These are phyloP conservation scores for Cordyceps cateniannulata DNA, from an alignment of 2,329 filamentous ascomycete species.

Conservation along the genomic window DNA sequence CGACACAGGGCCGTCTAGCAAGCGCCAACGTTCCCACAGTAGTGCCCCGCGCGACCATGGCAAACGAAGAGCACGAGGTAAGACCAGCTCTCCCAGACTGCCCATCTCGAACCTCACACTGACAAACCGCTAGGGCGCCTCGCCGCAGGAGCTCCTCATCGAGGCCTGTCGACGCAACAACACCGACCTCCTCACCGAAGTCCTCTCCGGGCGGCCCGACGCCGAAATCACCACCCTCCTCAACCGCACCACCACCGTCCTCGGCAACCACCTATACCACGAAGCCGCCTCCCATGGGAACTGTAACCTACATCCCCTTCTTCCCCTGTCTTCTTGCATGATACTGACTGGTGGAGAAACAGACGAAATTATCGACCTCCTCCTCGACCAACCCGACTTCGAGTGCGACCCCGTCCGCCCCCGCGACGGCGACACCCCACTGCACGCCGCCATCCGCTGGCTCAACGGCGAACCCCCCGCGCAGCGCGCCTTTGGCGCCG, in stretches of 20 bases:
- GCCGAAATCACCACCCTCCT: conserved; percentile 68
- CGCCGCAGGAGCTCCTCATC: conserved; percentile 76
- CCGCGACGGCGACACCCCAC: conserved; percentile 67
- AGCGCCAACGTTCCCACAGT: no score
- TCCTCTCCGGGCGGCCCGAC: conserved; percentile 57
- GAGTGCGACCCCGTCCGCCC: conserved; percentile 75
- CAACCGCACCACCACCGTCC: conserved; percentile 76
- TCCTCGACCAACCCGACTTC: conserved; percentile 77
- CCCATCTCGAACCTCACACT: not conserved
- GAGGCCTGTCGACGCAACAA: conserved; percentile 94
- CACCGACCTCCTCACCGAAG: conserved; percentile 71
- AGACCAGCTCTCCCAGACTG: not conserved
- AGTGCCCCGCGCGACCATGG: conserved; percentile 16
- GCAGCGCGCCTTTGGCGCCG: conserved; percentile 58
- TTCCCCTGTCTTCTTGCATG: not conserved
- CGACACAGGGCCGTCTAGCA: no score
- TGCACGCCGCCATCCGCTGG: conserved; percentile 73
- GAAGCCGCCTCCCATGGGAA: conserved; percentile 80
- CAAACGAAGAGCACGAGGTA: conserved; percentile 33
- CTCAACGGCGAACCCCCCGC: conserved; percentile 60
- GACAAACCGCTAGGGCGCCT: conserved; percentile 61
- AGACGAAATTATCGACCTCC: conserved; percentile 76
- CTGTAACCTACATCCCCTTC: conserved; percentile 49
- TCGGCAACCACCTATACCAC: conserved; percentile 87
- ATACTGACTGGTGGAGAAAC: not conserved